These are phyloP conservation scores for Pyracantha coccinea DNA, from an alignment of 331 rosid genomes.

Conservation along the genomic window DNA sequence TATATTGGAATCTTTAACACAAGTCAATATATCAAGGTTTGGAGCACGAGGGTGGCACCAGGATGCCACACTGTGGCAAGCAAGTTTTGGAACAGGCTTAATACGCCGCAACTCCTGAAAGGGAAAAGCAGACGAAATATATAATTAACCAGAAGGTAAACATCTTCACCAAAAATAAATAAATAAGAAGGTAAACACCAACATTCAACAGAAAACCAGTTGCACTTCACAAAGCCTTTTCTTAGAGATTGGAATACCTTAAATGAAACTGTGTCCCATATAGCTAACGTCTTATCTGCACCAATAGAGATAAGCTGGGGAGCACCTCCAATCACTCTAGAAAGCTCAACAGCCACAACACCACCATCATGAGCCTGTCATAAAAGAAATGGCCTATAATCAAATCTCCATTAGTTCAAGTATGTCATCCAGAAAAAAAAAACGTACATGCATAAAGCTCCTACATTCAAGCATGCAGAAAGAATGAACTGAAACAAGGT, in stretches of 20 bases:
- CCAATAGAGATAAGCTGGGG: slow-evolving; percentile 99
- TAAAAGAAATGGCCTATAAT: neutral
- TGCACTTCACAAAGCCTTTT: slow-evolving; percentile 4
- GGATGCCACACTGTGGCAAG: slow-evolving; percentile 98
- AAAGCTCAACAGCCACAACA: slow-evolving; percentile 95
- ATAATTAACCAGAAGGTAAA: neutral
- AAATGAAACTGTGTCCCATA: slow-evolving; percentile 95
- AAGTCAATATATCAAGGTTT: slow-evolving; percentile 93
- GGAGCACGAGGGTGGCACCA: slow-evolving; percentile 99
- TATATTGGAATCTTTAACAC: slow-evolving; percentile 97
- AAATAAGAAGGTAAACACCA: neutral
- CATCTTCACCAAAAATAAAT: too few species aligned
- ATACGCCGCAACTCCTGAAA: slow-evolving; percentile 90
- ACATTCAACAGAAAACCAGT: slow-evolving; percentile 1
- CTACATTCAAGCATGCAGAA: neutral
- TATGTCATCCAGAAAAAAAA: slow-evolving; percentile 3
- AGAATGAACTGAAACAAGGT: neutral
- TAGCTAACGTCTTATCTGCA: slow-evolving; percentile 94
- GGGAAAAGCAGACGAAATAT: slow-evolving; percentile 4
- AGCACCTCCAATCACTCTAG: slow-evolving; percentile 92
- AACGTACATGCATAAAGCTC: slow-evolving; percentile 3
- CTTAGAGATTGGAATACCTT: slow-evolving; percentile 42
- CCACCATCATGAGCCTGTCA: slow-evolving; percentile 98
- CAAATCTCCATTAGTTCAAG: neutral
- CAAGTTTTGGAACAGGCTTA: slow-evolving; percentile 91